A percentile compares a stretch with the other conserved stretches of the same genome.
phyloP scores from a whole-genome alignment of 257 asterid species.

The Ajuga chamaepitys region DNA sequence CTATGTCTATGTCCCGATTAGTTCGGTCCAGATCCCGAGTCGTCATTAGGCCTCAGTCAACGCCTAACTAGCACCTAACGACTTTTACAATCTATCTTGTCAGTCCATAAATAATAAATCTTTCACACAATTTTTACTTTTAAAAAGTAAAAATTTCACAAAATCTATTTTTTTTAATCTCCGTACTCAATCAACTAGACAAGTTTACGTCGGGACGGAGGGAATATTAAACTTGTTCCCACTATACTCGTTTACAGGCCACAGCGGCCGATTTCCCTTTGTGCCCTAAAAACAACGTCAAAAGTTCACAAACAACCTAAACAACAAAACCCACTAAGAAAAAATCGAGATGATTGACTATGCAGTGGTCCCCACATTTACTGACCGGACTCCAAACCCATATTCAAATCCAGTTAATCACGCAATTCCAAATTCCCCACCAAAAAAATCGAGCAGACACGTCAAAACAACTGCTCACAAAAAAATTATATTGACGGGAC shows the following conservation, averaged over 20 bases:
- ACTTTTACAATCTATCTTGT: too few species aligned
- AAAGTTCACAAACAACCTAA: not conserved
- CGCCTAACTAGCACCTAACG: too few species aligned
- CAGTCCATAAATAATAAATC: too few species aligned
- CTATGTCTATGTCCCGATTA: too few species aligned
- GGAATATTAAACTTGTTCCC: too few species aligned
- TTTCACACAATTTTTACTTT: too few species aligned
- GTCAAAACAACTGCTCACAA: slow-evolving; percentile 20
- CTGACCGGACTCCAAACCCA: slow-evolving; percentile 31
- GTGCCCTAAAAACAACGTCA: not conserved
- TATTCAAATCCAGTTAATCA: slow-evolving; percentile 34
- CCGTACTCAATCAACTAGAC: too few species aligned
- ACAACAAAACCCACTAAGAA: not conserved
- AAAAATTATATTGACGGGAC: slow-evolving; percentile 21
- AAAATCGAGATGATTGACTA: slow-evolving; percentile 16
- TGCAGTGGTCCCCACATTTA: slow-evolving; percentile 22
- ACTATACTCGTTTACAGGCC: not conserved
- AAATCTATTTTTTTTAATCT: too few species aligned
- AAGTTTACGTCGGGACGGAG: too few species aligned
- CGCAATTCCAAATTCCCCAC: slow-evolving; percentile 25
- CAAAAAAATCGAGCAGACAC: slow-evolving; percentile 27
- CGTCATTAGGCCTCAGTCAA: too few species aligned
- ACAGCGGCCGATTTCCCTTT: slow-evolving; percentile 1
- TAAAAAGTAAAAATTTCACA: too few species aligned
- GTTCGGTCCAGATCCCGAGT: too few species aligned